These are phyloP conservation scores for Anisodus acutangulus DNA, from an alignment of 257 asterid genomes.

Conservation along the genomic window DNA sequence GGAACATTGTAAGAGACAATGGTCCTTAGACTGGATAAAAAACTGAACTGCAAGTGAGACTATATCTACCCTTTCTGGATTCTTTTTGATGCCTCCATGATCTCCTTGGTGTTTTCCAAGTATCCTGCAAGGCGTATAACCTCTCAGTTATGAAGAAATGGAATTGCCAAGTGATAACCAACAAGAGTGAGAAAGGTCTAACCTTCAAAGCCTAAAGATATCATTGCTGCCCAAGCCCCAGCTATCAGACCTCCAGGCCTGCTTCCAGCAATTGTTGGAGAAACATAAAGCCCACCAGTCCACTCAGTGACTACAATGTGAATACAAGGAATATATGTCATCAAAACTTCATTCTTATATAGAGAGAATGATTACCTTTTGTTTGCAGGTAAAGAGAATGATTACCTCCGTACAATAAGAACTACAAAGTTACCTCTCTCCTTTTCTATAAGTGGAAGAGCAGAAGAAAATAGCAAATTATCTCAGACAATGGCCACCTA, in stretches of 20 bases:
- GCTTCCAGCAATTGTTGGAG: conserved; percentile 99
- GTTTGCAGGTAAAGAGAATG: neutral
- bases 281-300: conserved; percentile 97
- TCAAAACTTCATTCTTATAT: neutral
- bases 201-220: conserved; percentile 97
- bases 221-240: conserved; percentile 99
- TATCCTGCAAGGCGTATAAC: conserved; percentile 57
- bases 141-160: conserved; percentile 30
- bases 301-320: conserved; percentile 81
- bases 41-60: conserved; percentile 1
- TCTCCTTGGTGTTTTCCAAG: conserved; percentile 78
- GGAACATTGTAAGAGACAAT: neutral
- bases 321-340: conserved; percentile 14
- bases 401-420: conserved; percentile 18
- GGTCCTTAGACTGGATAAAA: neutral
- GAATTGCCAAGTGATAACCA: conserved; percentile 20
- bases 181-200: conserved; percentile 20
- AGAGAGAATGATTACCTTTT: neutral
- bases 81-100: conserved; percentile 94
- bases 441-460: neutral
- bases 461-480: neutral
- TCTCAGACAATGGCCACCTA: neutral
- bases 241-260: conserved; percentile 95
- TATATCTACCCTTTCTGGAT: conserved; percentile 77
- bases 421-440: neutral